Base-by-base conservation (phyloP, 306 rosid species). In the Cucurbita ficifolia region DNA sequence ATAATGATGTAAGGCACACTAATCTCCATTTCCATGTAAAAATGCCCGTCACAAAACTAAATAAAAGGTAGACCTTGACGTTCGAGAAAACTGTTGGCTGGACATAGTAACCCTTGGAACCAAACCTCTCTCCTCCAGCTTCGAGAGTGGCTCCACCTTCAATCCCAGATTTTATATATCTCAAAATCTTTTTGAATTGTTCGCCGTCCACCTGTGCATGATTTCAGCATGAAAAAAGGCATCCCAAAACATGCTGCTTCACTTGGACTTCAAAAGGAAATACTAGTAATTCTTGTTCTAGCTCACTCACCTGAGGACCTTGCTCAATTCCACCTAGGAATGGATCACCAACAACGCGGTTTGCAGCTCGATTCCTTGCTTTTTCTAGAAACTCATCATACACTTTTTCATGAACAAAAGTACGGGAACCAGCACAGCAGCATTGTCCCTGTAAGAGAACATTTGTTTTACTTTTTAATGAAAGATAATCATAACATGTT, bases 381-480 rank as follows among this genome's bases (percentile, higher is more conserved):
- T 94, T 94, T 79, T 85, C 95, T 33, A 87, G 74, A 74, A 94
- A 90, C 81, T 94, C 95, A 10, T 94, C 96, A 12, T 90, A 82
- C 22, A 94, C 81, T 48, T 77, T 40, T 81, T 90, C 98, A 78
- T 94, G 97, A 48, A 94, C 98, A 77, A 68, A 90, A 60, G 98
- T 94, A 73, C 97, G 88, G 75, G 98, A 94, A 40, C 97, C 98
- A 58, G 95, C 90, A 64, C 95, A 87, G 82, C 98, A 94, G 78
- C 98, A 94, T 85, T 94, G 98, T 75, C 98, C 98, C 97, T 90
- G 73, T 58, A 79, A 72, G 76, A 21, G 69, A 78, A 33, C 51
- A 40, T 78, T 40, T 53, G 33, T 58, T 48, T 19, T 38, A 73
- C 49, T 45, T 59, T 43, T 22, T 40, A 74, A 51, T 45, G 79